Conservation (phyloP, 129 eudicot genomes). For the Heracleum sosnowskyi region DNA sequence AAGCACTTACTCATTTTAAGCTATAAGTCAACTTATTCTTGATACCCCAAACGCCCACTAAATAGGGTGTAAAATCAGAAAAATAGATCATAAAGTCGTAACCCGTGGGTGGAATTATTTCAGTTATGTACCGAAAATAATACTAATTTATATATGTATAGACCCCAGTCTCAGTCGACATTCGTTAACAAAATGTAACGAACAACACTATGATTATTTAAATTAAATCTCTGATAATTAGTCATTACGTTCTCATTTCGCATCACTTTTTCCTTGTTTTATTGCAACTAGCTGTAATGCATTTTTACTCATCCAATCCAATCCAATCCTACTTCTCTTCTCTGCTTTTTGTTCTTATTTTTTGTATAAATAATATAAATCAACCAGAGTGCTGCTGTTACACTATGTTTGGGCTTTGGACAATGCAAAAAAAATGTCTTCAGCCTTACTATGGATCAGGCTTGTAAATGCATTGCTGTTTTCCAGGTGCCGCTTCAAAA, state of each 20-base stretch:
- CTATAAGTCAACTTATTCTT: too few species aligned
- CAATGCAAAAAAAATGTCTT: too few species aligned
- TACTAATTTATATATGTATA: not conserved
- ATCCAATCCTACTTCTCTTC: not conserved
- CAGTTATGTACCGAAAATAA: not conserved
- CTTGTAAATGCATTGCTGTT: too few species aligned
- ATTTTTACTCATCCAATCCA: too few species aligned
- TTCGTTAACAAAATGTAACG: not conserved
- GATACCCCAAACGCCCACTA: too few species aligned
- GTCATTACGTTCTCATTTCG: not conserved
- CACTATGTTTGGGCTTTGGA: too few species aligned
- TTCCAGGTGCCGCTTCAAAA: too few species aligned
- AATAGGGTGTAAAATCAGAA: not conserved
- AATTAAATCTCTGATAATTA: not conserved
- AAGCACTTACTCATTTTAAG: too few species aligned
- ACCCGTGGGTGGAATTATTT: not conserved
- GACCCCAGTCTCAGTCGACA: not conserved
- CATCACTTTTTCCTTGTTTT: not conserved
- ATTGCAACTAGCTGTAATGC: not conserved
- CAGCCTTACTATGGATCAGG: too few species aligned
- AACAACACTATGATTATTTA: not conserved
- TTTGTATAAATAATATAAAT: too few species aligned
- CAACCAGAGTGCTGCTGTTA: too few species aligned
- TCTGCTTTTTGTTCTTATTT: too few species aligned
- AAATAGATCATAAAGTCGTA: not conserved